Evolutionary conservation across 768 basidiomycete genomes (phyloP).

Genomic region (Tricholoma hemisulphureum): DNA sequence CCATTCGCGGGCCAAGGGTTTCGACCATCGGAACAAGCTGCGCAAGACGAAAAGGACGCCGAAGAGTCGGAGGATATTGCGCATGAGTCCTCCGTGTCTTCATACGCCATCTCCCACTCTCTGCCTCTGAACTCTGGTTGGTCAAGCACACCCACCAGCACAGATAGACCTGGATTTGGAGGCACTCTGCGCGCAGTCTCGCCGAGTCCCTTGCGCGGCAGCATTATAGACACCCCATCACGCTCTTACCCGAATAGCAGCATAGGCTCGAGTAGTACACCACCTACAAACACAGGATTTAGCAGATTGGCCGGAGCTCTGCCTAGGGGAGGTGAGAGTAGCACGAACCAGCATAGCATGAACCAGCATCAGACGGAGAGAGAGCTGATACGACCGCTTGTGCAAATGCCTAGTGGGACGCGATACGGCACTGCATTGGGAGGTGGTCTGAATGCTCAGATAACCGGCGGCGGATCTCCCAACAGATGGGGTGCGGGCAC

Average conservation of each 20-base stretch:
- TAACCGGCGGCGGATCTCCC: constrained; percentile 38
- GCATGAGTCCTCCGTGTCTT: background rate
- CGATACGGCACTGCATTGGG: constrained; percentile 61
- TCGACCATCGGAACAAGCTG: constrained; percentile 1
- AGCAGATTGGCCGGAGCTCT: constrained; percentile 3
- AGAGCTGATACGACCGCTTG: constrained; percentile 20
- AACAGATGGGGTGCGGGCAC: constrained; percentile 56
- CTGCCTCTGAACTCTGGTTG: constrained; percentile 23
- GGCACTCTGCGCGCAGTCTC: constrained; percentile 57
- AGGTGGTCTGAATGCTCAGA: constrained; percentile 29
- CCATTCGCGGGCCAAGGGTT: constrained; percentile 14
- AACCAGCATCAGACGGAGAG: background rate
- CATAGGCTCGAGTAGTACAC: constrained; percentile 16
- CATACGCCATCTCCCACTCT: constrained; percentile 1
- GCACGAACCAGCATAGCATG: background rate
- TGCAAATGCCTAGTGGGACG: constrained; percentile 55
- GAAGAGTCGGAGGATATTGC: constrained; percentile 22
- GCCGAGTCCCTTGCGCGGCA: constrained; percentile 38
- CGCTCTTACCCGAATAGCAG: constrained; percentile 21
- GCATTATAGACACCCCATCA: constrained; percentile 2
- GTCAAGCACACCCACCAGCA: constrained; percentile 35
- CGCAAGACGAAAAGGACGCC: constrained; percentile 9
- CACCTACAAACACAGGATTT: background rate
- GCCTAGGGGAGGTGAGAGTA: constrained; percentile 5
- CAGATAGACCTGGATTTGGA: constrained; percentile 43